phyloP scores from a whole-genome alignment of 176 grass and related monocot genomes.

The Poa pratensis region DNA sequence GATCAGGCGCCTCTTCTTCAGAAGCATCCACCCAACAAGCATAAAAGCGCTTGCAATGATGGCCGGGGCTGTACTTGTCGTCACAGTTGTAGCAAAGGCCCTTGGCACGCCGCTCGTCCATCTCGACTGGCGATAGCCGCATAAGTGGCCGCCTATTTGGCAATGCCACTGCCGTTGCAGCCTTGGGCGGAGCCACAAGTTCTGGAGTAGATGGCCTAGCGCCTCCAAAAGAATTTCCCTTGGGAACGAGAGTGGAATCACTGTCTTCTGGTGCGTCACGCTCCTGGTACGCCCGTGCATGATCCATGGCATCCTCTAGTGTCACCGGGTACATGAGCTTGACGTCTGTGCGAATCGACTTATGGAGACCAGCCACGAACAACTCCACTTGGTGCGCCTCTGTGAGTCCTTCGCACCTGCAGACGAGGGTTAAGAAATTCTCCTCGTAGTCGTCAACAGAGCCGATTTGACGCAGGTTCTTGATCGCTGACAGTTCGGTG shows the following conservation, averaged over 20 bases:
- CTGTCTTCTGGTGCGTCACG: background rate
- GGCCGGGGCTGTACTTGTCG: background rate
- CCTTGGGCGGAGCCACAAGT: background rate
- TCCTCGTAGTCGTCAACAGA: background rate
- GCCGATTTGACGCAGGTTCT: background rate
- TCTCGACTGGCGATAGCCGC: background rate
- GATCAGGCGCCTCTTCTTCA: background rate
- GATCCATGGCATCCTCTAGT: background rate
- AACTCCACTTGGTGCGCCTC: no score
- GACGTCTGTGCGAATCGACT: no score
- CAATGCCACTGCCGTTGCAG: background rate
- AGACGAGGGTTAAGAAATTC: no score
- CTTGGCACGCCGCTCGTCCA: background rate
- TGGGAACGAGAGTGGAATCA: background rate
- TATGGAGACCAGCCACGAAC: no score
- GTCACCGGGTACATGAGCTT: no score
- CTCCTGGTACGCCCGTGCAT: background rate
- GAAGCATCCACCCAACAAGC: background rate
- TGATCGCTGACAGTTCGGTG: background rate
- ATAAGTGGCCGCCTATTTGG: background rate
- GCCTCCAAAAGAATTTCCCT: background rate
- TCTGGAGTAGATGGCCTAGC: background rate
- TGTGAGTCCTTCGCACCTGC: no score
- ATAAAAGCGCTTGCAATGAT: background rate
- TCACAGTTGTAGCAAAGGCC: background rate